Percentiles rank a stretch among this genome's conserved stretches.
These are phyloP conservation scores for Penicillium italicum DNA, from an alignment of 2,329 filamentous ascomycete genomes.

Conservation along the genomic window DNA sequence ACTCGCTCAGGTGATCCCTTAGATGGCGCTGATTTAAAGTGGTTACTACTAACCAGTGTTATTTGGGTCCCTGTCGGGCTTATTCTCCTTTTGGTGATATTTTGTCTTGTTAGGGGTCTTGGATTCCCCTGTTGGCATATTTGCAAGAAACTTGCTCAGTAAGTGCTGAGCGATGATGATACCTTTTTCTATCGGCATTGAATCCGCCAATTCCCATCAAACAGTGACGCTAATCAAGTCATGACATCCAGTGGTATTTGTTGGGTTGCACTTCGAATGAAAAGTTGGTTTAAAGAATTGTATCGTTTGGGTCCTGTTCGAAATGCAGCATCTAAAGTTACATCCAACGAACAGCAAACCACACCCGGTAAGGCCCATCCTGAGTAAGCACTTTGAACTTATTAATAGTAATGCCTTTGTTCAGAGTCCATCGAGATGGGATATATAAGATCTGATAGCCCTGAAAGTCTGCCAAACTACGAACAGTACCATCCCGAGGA, in stretches of 20 bases:
- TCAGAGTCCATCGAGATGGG: neutral
- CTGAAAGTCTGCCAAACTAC: neutral
- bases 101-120: neutral
- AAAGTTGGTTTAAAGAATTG: neutral
- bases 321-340: neutral
- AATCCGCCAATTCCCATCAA: neutral
- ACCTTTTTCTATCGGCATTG: neutral
- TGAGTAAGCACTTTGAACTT: no score
- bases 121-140: neutral
- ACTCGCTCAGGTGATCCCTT: neutral
- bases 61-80: rapidly evolving
- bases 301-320: neutral
- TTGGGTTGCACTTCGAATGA: neutral
- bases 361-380: neutral
- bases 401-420: neutral
- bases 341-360: neutral
- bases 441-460: neutral
- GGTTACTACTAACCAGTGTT: rapidly evolving
- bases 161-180: neutral
- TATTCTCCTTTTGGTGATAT: neutral
- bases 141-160: neutral
- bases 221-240: neutral
- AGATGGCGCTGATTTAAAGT: neutral
- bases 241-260: neutral
- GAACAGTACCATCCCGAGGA: neutral